Evolutionary conservation across 306 rosid species (phyloP).

Genomic region (Cucurbita ficifolia): DNA sequence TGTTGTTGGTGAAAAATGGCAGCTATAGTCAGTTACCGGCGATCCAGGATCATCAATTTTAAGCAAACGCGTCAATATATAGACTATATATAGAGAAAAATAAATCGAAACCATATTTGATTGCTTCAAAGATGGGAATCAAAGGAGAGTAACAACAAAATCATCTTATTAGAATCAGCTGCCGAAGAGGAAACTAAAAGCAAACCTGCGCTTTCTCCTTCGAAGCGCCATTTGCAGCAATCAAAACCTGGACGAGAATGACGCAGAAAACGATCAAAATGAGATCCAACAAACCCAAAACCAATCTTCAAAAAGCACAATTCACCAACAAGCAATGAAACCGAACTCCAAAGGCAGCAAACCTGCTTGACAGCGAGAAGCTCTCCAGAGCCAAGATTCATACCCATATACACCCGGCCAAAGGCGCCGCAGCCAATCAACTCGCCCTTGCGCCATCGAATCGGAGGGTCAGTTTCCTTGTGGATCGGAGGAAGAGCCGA

Average conservation of each 20-base stretch:
- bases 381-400: constrained; percentile 99
- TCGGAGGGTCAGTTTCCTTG: constrained; percentile 36
- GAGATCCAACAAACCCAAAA: constrained; percentile 6
- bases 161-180: neutral
- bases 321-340: neutral
- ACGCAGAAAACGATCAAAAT: neutral
- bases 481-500: constrained; percentile 13
- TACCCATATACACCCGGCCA: constrained; percentile 97
- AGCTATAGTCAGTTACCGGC: neutral
- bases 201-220: constrained; percentile 92
- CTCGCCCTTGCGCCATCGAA: constrained; percentile 99
- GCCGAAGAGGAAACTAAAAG: neutral
- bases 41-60: neutral
- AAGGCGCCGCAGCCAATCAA: constrained; percentile 97
- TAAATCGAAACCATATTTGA: neutral
- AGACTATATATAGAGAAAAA: neutral
- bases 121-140: neutral
- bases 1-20: neutral
- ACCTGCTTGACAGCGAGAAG: constrained; percentile 96
- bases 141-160: neutral
- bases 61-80: neutral
- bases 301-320: neutral
- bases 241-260: constrained; percentile 52
- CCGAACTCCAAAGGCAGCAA: neutral
- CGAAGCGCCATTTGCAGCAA: constrained; percentile 64